These are phyloP conservation scores for Kluyveromyces sp. DNA, from an alignment of 1,139 yeast species.

Conservation along the genomic window DNA sequence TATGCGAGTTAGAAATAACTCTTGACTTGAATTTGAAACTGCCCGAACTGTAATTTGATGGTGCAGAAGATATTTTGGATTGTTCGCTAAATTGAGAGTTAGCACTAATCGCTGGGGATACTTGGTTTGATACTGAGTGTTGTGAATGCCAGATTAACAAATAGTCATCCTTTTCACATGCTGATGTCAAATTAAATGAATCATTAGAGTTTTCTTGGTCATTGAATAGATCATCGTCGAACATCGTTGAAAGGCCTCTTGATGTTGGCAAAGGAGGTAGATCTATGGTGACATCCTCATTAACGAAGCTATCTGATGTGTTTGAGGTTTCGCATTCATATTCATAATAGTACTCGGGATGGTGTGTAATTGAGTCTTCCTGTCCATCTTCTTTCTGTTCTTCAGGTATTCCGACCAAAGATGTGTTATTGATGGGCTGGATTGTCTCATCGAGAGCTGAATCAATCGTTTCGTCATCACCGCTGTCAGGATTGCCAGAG, in stretches of 20 bases:
- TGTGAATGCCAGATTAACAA: constrained; percentile 32
- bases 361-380: not conserved
- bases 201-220: constrained; percentile 33
- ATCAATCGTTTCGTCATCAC: too few species aligned
- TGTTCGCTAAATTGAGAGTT: constrained; percentile 23
- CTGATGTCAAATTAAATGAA: constrained; percentile 39
- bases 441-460: too few species aligned
- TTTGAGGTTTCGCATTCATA: not conserved
- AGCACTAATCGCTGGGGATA: constrained; percentile 27
- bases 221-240: constrained; percentile 23
- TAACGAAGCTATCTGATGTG: not conserved
- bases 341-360: not conserved
- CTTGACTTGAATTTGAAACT: constrained; percentile 21
- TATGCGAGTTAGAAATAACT: constrained; percentile 10
- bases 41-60: constrained; percentile 3
- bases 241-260: constrained; percentile 10
- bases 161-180: constrained; percentile 30
- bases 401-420: not conserved
- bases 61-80: constrained; percentile 13
- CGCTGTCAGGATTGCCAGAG: too few species aligned
- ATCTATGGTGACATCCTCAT: not conserved
- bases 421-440: too few species aligned
- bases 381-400: not conserved
- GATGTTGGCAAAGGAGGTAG: constrained; percentile 3
- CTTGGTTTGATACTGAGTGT: constrained; percentile 19